Evolutionary conservation across 495 filamentous ascomycete genomes (phyloP), one percentile per base, ranked within the genome.

Genomic region (Tuber microsphaerosporum): DNA sequence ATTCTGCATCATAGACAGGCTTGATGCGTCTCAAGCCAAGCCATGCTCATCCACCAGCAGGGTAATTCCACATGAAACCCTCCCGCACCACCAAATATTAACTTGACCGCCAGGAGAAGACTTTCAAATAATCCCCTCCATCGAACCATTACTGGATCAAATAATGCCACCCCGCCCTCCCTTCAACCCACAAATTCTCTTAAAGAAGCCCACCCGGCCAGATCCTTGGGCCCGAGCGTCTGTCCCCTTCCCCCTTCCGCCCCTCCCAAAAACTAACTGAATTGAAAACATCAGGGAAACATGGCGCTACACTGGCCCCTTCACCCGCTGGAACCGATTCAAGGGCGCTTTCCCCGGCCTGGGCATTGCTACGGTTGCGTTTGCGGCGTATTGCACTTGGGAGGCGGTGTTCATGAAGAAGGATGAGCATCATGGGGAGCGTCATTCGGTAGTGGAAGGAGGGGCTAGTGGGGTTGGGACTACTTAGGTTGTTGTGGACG

Each of bases 251-350:
- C 42, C 51, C 73, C 71, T 46, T 14, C 73, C 44, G 65, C 26
- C 56, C 22, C n/a, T 69, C 34, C 72, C 2, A 37, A 31, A 42
- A 69, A 46, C 34, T 69, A 61, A 68, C 71, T 31, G 74, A 72
- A 44, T 70, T 72, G 46, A 31, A 76, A 79, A 34, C 76, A 44
- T 61, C 84, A 99, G 95, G 77, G 95, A 99, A 85, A 87, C 91
- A 83, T 99, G 95, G 95, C 90, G 95, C 81, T 97, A 96, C 86
- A 89, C 89, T 70, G 96, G 94, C 79, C 91, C 89, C 65, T 98
- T 97, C 88, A 90, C 90, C 74, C 89, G 94, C 73, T 92, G 85
- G 84, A 94, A 96, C 86, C 92, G 95, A 37, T 97, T 97, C 87
- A 92, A 89, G 85, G 86, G 89, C 74, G 86, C 89, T 73, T 91